Evolutionary conservation across 352 stramenopile genomes (phyloP), one percentile per base, ranked within the genome.

Genomic region (Achlya hypogyna): DNA sequence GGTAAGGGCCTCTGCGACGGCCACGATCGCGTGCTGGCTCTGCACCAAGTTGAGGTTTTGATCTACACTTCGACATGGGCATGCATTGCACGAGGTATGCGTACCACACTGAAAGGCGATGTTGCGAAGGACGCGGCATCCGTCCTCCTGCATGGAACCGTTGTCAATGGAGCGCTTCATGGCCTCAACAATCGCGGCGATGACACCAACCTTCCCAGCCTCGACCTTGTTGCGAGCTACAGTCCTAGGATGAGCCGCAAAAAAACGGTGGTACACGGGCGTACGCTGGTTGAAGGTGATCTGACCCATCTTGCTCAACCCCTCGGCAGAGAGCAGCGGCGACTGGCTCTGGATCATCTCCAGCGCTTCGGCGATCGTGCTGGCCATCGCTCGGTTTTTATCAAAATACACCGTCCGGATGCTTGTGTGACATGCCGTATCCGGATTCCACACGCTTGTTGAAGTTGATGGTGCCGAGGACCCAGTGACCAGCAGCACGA

Each of bases 281-380:
- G 54, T 53, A 88, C 84, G 76, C 63, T 90, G 79, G 71, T 89
- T 92, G 63, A 92, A 92, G 16, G 80, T 87, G n/a, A 74, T 77
- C 62, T 88, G 81, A 20, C 77, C 79, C 45, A 92, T 75, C 72
- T 88, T 88, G 35, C 79, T 79, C 59, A 90, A 80, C 0, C 83
- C 83, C 35, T 91, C 81, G 16, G 74, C 69, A 9, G 72, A 73
- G 25, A 81, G 76, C 10, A 82, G 70, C 45, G 84, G 77, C 58
- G 76, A 83, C 29, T 82, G 75, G 51, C 74, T 86, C 53, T 80
- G 72, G 49, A 88, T 77, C 66, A 89, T 69, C 18, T 70, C 58
- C 18, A 91, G 74, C 27, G 77, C 79, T 56, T 91, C 81, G n/a
- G 73, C 74, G n/a, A 92, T 75, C 4, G 35, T 8, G 12, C n/a